These are phyloP conservation scores for Cornus suecica DNA, from an alignment of 148 eudicot genomes.

Conservation along the genomic window DNA sequence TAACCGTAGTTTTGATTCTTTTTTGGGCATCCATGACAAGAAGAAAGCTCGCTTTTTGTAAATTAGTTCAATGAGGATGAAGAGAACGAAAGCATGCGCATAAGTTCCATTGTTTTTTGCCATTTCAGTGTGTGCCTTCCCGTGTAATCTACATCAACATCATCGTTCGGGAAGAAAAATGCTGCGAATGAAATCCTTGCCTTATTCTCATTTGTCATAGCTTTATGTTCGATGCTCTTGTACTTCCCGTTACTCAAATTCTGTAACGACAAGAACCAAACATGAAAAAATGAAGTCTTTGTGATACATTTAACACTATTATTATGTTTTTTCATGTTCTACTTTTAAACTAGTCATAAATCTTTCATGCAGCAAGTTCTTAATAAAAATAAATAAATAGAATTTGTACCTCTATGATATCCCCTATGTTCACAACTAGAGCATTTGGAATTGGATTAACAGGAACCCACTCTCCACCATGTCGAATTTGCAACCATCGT, in stretches of 20 bases:
- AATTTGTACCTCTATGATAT: constrained; percentile 13
- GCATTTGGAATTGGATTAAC: constrained; percentile 14
- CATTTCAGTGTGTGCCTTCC: constrained; percentile 2
- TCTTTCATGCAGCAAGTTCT: no score
- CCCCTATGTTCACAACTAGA: constrained; percentile 12
- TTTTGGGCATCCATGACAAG: no score
- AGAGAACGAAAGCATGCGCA: neutral
- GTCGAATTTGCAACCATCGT: constrained; percentile 13
- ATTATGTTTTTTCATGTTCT: neutral
- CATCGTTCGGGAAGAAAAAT: constrained; percentile 13
- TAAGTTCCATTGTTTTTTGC: neutral
- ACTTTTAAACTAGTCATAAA: neutral
- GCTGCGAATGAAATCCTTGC: constrained; percentile 21
- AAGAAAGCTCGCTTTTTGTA: no score
- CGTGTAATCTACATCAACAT: constrained; percentile 9
- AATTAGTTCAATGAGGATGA: no score
- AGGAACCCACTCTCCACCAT: constrained; percentile 15
- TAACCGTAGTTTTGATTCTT: no score
- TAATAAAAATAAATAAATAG: neutral
- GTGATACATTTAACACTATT: neutral
- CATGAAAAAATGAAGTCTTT: neutral
- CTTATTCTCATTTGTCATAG: constrained; percentile 7
- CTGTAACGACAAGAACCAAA: neutral
- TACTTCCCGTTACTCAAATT: constrained; percentile 16
- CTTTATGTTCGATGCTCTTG: constrained; percentile 24